Conservation (phyloP, 2,329 filamentous ascomycete species). For the Ascosphaera apis region DNA sequence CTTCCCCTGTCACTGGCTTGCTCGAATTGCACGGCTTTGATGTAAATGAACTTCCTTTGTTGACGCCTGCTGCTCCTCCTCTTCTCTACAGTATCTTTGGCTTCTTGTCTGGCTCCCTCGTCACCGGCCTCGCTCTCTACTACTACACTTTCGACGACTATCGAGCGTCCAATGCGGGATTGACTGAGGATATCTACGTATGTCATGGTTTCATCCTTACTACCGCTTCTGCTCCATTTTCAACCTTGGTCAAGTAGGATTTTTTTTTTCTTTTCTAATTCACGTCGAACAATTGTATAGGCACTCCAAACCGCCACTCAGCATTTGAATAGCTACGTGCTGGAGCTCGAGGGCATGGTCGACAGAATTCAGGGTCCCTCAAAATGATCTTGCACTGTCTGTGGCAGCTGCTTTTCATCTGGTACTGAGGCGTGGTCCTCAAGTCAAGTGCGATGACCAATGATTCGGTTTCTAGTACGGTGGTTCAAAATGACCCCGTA, state of each 20-base stretch:
- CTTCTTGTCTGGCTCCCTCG: conserved; percentile 65
- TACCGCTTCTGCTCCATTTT: neutral
- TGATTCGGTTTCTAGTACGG: too few species aligned
- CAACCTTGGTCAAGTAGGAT: neutral
- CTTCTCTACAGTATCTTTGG: conserved; percentile 47
- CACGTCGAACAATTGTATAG: conserved; percentile 22
- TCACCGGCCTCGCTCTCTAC: conserved; percentile 64
- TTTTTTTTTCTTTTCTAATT: conserved; percentile 1
- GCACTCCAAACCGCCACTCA: conserved; percentile 72
- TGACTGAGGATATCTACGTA: conserved; percentile 93
- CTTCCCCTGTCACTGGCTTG: neutral
- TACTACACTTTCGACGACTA: conserved; percentile 88
- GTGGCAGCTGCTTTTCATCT: too few species aligned
- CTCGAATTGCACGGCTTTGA: neutral
- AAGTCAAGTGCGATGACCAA: too few species aligned
- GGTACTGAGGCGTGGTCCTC: too few species aligned
- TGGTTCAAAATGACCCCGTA: too few species aligned
- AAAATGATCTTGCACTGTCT: too few species aligned
- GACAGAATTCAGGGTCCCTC: conserved; percentile 38
- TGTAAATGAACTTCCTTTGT: conserved; percentile 2
- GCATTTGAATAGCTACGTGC: conserved; percentile 63
- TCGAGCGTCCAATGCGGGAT: conserved; percentile 72
- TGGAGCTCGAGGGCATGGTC: conserved; percentile 59
- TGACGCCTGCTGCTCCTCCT: conserved; percentile 4
- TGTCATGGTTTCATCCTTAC: conserved; percentile 18